Percentiles rank a stretch among this genome's conserved stretches.
Evolutionary conservation across 2,329 filamentous ascomycete genomes (phyloP).

Genomic region (Colletotrichum acutatum): DNA sequence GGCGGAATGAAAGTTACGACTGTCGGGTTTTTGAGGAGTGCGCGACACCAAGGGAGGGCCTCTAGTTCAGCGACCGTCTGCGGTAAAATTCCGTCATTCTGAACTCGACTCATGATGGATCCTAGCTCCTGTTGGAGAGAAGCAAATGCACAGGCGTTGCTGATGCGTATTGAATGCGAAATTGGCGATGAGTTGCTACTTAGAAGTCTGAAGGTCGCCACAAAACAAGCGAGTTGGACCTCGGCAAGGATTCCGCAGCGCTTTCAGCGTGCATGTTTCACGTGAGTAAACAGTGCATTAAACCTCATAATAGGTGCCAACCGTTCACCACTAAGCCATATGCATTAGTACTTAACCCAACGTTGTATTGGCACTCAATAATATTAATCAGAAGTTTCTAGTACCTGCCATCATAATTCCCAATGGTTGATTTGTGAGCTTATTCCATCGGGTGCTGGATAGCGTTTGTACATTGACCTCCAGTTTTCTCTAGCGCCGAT

Average conservation of each 20-base stretch:
- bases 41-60: slow-evolving; percentile 49
- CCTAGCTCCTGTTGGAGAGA: not conserved
- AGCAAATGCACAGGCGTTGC: too few relatives aligned
- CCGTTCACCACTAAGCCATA: too few relatives aligned
- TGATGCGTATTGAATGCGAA: not conserved
- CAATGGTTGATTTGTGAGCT: too few relatives aligned
- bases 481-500: too few relatives aligned
- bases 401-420: too few relatives aligned
- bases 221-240: slow-evolving; percentile 5
- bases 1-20: slow-evolving; percentile 47
- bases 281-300: not conserved
- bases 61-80: slow-evolving; percentile 42
- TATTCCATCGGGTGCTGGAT: too few relatives aligned
- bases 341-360: too few relatives aligned
- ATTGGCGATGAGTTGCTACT: not conserved
- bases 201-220: too few relatives aligned
- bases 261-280: slow-evolving; percentile 2
- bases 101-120: not conserved
- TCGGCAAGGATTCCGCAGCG: slow-evolving; percentile 1
- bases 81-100: not conserved
- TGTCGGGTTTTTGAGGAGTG: slow-evolving; percentile 41
- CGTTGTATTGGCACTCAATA: too few relatives aligned
- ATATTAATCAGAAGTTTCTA: too few relatives aligned
- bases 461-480: too few relatives aligned
- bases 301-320: not conserved